Evolutionary conservation across 495 filamentous ascomycete species (phyloP).

Genomic region (Aspergillus cristatus): DNA sequence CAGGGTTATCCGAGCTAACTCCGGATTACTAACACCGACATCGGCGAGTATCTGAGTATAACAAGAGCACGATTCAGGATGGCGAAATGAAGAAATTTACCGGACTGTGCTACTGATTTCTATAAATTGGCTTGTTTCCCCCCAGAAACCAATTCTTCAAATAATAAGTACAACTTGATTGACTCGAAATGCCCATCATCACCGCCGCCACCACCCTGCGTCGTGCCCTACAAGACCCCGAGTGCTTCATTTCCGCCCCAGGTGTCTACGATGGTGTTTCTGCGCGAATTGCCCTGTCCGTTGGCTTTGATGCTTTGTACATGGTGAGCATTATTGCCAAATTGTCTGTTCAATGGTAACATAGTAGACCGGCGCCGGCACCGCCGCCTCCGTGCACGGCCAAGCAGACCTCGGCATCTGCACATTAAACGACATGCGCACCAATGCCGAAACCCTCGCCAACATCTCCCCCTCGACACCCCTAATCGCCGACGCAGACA

Average conservation of each 20-base stretch:
- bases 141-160: too few species aligned
- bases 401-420: slow-evolving; percentile 58
- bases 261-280: slow-evolving; percentile 65
- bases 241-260: slow-evolving; percentile 42
- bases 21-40: not conserved
- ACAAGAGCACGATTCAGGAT: slow-evolving; percentile 1
- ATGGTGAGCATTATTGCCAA: slow-evolving; percentile 33
- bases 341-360: not conserved
- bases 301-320: slow-evolving; percentile 56
- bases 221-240: slow-evolving; percentile 19
- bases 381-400: slow-evolving; percentile 55
- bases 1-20: too few species aligned
- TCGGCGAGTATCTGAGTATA: not conserved
- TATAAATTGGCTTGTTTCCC: too few species aligned
- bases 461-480: slow-evolving; percentile 37
- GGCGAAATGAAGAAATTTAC: slow-evolving; percentile 1
- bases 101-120: not conserved
- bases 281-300: slow-evolving; percentile 51
- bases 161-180: too few species aligned
- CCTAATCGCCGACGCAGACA: slow-evolving; percentile 64
- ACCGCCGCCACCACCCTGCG: slow-evolving; percentile 24
- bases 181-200: slow-evolving; percentile 15
- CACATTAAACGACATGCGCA: slow-evolving; percentile 36
- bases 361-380: slow-evolving; percentile 55
- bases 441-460: slow-evolving; percentile 35